Conservation (phyloP, 2,329 filamentous ascomycete species). For the Xylariaceae sp. region DNA sequence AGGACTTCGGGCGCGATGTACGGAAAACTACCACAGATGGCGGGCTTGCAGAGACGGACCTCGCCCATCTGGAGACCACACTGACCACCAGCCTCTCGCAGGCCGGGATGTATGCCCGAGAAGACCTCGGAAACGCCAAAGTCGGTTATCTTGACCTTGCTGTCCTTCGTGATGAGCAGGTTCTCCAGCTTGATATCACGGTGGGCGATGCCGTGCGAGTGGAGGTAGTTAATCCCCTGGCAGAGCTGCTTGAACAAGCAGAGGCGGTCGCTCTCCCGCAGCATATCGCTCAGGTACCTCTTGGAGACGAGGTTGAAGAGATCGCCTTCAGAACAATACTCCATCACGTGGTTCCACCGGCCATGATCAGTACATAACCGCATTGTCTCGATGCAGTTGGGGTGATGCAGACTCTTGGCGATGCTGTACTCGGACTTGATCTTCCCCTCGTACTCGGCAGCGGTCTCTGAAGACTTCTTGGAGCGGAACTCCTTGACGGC, state of each 20-base stretch:
- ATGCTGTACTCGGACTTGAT: slow-evolving; percentile 89
- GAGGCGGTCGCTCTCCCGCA: slow-evolving; percentile 60
- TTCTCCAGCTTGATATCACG: slow-evolving; percentile 90
- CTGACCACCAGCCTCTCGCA: slow-evolving; percentile 63
- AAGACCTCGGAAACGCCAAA: slow-evolving; percentile 89
- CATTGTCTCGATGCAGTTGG: slow-evolving; percentile 78
- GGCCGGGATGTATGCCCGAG: slow-evolving; percentile 69
- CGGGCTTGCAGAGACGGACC: slow-evolving; percentile 64
- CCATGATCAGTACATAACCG: slow-evolving; percentile 66
- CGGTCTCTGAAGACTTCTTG: slow-evolving; percentile 60
- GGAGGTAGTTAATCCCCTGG: slow-evolving; percentile 74
- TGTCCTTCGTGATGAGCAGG: slow-evolving; percentile 67
- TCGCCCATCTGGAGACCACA: slow-evolving; percentile 68
- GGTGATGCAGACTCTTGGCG: slow-evolving; percentile 75
- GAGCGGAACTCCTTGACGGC: slow-evolving; percentile 84
- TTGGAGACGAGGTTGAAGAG: slow-evolving; percentile 68
- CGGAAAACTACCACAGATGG: slow-evolving; percentile 76
- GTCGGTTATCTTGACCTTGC: slow-evolving; percentile 83
- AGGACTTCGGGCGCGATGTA: slow-evolving; percentile 86
- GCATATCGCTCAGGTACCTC: slow-evolving; percentile 56
- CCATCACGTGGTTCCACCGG: slow-evolving; percentile 89
- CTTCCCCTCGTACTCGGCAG: slow-evolving; percentile 75
- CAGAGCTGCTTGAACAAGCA: slow-evolving; percentile 88
- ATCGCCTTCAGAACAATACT: slow-evolving; percentile 79
- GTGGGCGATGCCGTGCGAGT: slow-evolving; percentile 78